Evolutionary conservation across 2,329 filamentous ascomycete species (phyloP), one percentile per base, ranked within the genome.

Genomic region (Penicillium sp.): DNA sequence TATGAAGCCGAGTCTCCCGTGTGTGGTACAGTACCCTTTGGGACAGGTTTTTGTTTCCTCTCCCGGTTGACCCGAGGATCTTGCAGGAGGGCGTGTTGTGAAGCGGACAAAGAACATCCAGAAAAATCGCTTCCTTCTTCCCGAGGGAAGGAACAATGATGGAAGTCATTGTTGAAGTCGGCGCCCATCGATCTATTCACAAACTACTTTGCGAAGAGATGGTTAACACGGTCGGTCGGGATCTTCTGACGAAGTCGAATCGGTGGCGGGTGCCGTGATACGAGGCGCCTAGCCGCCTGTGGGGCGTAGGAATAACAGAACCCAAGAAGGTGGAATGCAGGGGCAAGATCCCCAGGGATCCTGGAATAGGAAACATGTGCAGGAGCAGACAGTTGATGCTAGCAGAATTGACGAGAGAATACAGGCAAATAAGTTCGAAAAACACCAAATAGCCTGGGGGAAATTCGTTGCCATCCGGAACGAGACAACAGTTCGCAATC

Each of bases 11-110:
- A 63, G 60, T 88, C 86, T 93, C 90, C 82, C 69, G 88, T 91
- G 71, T 87, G 89, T 84, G 73, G 80, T 83, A 89, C 91, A 90
- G 84, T 88, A 85, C 88, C 89, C 87, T 90, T 89, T 75, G 82
- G 88, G 91, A 96, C 88, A 86, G 80, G 90, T 94, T 92, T 97
- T 96, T 96, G 89, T 89, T 80, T 93, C 88, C 89, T 87, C 89
- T 86, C 86, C 86, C 69, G 68, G 66, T 61, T 45, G 53, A 67
- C 54, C 67, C 38, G 23, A 50, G 71, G 66, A 59, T 72, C 68
- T 72, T 73, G 19, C 45, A 76, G 84, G 85, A 87, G 86, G 88
- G 89, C 86, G 77, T 80, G 78, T 71, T 70, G 79, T 81, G 72
- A 82, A 87, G 83, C 90, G 90, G 84, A 89, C 90, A 96, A 97